Conservation (phyloP, 306 rosid genomes). For the Prunus armeniaca region DNA sequence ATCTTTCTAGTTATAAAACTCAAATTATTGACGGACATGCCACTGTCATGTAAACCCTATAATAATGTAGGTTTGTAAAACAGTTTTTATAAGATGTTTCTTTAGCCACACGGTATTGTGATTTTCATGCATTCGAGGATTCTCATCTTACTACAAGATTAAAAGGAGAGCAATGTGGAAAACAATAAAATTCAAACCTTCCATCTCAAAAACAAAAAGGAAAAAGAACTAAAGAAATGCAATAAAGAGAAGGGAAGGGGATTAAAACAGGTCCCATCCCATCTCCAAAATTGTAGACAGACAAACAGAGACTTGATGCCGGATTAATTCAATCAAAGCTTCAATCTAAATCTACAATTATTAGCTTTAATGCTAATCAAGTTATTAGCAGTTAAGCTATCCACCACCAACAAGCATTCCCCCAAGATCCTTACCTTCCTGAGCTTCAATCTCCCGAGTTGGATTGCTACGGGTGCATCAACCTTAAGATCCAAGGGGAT, state of each 20-base stretch:
- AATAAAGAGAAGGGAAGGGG: neutral
- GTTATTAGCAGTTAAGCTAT: conserved; percentile 68
- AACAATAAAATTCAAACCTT: neutral
- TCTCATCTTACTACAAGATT: neutral
- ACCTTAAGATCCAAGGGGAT: conserved; percentile 74
- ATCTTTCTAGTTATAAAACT: neutral
- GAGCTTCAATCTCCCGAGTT: conserved; percentile 71
- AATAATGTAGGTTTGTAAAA: neutral
- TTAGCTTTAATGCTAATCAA: conserved; percentile 76
- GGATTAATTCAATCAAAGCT: conserved; percentile 38
- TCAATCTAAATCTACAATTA: conserved; percentile 59
- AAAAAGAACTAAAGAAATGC: neutral
- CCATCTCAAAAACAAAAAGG: neutral
- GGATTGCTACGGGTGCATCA: conserved; percentile 62
- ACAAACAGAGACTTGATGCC: neutral
- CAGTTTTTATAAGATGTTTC: neutral
- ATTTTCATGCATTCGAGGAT: neutral
- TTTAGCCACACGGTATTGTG: neutral
- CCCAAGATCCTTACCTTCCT: conserved; percentile 70
- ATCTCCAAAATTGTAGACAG: neutral
- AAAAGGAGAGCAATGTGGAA: neutral
- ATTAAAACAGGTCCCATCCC: neutral
- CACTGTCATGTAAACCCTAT: neutral
- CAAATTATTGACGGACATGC: neutral
- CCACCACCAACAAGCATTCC: conserved; percentile 66